Percentiles rank a stretch among this genome's conserved stretches.
These are phyloP conservation scores for Cryphonectria japonica DNA, from an alignment of 2,329 filamentous ascomycete genomes.

Conservation along the genomic window DNA sequence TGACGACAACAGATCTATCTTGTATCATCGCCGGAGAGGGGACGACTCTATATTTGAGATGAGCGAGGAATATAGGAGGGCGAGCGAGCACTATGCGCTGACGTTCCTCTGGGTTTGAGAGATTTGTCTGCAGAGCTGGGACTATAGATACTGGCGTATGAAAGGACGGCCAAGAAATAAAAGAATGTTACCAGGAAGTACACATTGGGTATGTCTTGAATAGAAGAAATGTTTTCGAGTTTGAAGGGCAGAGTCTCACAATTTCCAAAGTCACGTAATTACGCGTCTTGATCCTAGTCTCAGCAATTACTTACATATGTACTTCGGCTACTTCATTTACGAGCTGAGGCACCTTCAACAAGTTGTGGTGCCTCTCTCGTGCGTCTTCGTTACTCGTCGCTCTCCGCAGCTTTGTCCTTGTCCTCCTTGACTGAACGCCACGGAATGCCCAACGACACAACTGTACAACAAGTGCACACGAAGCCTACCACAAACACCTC, in stretches of 20 bases:
- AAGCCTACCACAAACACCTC: no score
- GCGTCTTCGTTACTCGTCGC: neutral
- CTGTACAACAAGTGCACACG: neutral
- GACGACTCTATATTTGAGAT: neutral
- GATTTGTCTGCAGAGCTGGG: neutral
- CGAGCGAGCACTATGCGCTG: neutral
- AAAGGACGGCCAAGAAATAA: neutral
- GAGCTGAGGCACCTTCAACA: neutral
- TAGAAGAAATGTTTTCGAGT: neutral
- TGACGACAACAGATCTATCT: neutral
- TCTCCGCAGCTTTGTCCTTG: constrained; percentile 13
- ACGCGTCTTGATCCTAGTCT: neutral
- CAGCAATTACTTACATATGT: no score
- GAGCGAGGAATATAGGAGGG: neutral
- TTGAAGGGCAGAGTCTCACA: neutral
- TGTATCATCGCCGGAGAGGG: neutral
- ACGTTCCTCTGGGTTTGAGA: neutral
- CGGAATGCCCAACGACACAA: neutral
- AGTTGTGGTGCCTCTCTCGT: no score
- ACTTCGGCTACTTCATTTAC: neutral
- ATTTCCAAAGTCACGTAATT: neutral
- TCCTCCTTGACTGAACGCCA: constrained; percentile 13
- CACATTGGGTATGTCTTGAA: neutral
- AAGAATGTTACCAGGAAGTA: neutral
- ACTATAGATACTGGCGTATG: neutral